Conservation (phyloP, 2,329 filamentous ascomycete genomes). For the Fusarium hainanense region DNA sequence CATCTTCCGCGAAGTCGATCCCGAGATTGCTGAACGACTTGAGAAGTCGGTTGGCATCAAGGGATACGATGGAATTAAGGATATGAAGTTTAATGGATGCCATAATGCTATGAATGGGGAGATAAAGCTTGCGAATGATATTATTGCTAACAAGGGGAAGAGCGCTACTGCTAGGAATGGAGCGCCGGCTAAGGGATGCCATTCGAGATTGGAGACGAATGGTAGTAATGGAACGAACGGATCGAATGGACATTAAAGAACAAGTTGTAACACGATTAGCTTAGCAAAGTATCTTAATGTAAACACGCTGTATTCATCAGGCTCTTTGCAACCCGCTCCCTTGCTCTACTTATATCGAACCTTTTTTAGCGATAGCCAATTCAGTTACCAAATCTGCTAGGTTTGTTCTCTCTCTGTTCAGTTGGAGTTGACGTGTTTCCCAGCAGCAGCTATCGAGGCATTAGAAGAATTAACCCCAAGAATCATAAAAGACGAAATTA, state of each 20-base stretch:
- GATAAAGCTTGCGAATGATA: constrained; percentile 17
- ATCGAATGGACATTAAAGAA: too few species aligned
- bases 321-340: accelerated
- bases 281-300: neutral
- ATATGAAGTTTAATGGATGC: constrained; percentile 12
- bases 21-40: constrained; percentile 66
- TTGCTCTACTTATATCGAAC: too few species aligned
- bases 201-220: neutral
- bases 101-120: constrained; percentile 22
- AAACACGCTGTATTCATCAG: accelerated
- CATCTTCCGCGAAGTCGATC: constrained; percentile 72
- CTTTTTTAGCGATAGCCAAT: accelerated
- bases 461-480: accelerated
- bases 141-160: constrained; percentile 5
- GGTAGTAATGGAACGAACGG: constrained; percentile 13
- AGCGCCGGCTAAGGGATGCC: neutral
- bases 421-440: too few species aligned
- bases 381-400: accelerated
- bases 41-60: constrained; percentile 69
- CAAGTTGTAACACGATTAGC: neutral
- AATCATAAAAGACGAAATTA: too few species aligned
- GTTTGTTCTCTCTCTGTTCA: too few species aligned
- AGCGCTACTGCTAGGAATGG: constrained; percentile 11
- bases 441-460: too few species aligned
- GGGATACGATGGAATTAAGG: constrained; percentile 23